A percentile compares a stretch with the other conserved stretches of the same genome.
phyloP scores from a whole-genome alignment of 768 basidiomycete species.

The Leucocoprinus sp. region DNA sequence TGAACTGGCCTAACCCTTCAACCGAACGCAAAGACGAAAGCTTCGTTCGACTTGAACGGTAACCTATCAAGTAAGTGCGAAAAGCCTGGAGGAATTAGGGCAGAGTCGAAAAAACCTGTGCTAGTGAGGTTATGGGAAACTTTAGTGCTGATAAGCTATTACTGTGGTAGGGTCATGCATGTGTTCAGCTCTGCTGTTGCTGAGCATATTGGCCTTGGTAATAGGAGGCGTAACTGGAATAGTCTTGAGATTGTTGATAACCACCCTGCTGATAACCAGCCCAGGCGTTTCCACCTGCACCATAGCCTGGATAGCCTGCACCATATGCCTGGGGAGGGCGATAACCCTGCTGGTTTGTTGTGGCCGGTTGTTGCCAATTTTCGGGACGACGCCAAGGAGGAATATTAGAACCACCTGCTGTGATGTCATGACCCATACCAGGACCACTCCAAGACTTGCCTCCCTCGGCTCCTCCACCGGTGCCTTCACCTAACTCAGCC shows the following conservation, averaged over 20 bases:
- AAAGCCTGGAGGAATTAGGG: constrained; percentile 3
- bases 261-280: constrained; percentile 40
- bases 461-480: constrained; percentile 43
- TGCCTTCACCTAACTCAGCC: constrained; percentile 93
- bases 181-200: constrained; percentile 35
- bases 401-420: constrained; percentile 70
- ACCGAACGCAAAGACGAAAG: constrained; percentile 2
- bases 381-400: constrained; percentile 91
- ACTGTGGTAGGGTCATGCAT: constrained; percentile 24
- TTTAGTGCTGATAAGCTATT: constrained; percentile 35
- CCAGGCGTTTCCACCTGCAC: constrained; percentile 36
- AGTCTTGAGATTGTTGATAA: constrained; percentile 57
- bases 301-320: constrained; percentile 20
- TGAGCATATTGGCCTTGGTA: constrained; percentile 86
- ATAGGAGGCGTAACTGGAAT: constrained; percentile 78
- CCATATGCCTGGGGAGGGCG: constrained; percentile 64
- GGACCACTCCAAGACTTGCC: constrained; percentile 47
- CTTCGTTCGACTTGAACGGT: background rate
- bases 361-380: constrained; percentile 62
- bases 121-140: constrained; percentile 12
- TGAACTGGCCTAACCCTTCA: constrained; percentile 4
- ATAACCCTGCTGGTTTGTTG: constrained; percentile 49
- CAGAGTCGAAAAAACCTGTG: constrained; percentile 10
- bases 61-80: constrained; percentile 10
- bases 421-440: constrained; percentile 52